Percentiles rank a stretch among this genome's conserved stretches.
Conservation (phyloP, 257 asterid genomes). For the Hygrophila difformis region DNA sequence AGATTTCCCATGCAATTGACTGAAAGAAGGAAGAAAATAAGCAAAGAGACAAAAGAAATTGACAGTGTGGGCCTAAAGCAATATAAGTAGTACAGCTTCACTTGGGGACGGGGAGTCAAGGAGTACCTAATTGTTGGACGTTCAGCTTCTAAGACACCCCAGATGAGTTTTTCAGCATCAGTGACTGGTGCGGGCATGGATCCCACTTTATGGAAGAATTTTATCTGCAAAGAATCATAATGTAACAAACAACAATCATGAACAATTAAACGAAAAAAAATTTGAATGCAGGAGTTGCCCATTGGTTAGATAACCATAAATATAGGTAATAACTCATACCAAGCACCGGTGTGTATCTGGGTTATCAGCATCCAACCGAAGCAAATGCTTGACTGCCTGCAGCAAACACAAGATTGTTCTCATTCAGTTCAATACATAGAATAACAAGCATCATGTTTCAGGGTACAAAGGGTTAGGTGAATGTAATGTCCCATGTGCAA, state of each 20-base stretch:
- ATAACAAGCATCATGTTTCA: no score
- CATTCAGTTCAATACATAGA: constrained; percentile 8
- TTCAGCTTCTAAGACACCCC: constrained; percentile 80
- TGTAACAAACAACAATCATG: neutral
- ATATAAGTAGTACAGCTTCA: no score
- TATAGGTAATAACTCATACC: constrained; percentile 42
- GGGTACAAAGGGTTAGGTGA: no score
- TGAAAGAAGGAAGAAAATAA: constrained; percentile 22
- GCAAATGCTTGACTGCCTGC: constrained; percentile 83
- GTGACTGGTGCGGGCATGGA: constrained; percentile 64
- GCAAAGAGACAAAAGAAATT: constrained; percentile 7
- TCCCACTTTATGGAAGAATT: constrained; percentile 69
- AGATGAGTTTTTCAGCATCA: constrained; percentile 64
- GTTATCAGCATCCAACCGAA: constrained; percentile 64
- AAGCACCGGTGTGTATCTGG: constrained; percentile 80
- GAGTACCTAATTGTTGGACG: constrained; percentile 61
- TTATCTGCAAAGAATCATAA: constrained; percentile 40
- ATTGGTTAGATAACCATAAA: constrained; percentile 6
- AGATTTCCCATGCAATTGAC: constrained; percentile 80
- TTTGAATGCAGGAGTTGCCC: neutral
- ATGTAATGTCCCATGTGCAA: no score
- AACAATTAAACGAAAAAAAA: neutral
- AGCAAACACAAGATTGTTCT: constrained; percentile 16
- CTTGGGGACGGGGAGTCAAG: no score
- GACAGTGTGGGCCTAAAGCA: constrained; percentile 1